Percentiles rank a stretch among this genome's conserved stretches.
Evolutionary conservation across 768 basidiomycete genomes (phyloP).

Genomic region (Steccherinum ochraceum): DNA sequence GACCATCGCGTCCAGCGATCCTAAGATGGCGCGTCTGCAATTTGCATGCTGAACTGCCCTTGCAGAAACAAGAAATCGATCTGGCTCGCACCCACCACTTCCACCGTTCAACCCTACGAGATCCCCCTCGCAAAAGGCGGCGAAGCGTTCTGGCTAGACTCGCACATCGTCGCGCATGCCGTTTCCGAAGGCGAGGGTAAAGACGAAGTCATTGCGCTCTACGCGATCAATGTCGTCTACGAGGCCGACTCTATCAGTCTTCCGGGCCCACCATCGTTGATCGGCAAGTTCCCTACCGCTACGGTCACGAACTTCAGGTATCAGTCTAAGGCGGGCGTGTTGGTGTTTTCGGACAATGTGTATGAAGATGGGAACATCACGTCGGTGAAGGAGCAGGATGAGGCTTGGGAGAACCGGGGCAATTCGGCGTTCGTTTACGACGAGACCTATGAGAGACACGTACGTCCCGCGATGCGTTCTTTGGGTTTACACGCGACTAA

Average conservation of each 20-base stretch:
- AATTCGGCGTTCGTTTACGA: slow-evolving; percentile 55
- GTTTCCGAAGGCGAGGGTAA: slow-evolving; percentile 46
- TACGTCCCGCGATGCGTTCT: not conserved
- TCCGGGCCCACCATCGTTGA: slow-evolving; percentile 35
- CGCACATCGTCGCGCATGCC: slow-evolving; percentile 64
- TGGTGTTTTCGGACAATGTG: slow-evolving; percentile 85
- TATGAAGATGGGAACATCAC: slow-evolving; percentile 70
- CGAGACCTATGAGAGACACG: slow-evolving; percentile 37
- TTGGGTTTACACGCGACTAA: not conserved
- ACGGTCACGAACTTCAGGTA: slow-evolving; percentile 69
- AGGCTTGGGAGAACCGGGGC: slow-evolving; percentile 67
- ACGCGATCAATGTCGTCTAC: slow-evolving; percentile 42
- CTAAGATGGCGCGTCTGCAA: not conserved
- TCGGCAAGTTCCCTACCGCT: slow-evolving; percentile 65
- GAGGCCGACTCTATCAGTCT: slow-evolving; percentile 23
- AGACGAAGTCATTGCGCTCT: slow-evolving; percentile 47
- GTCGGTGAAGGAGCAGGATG: slow-evolving; percentile 62
- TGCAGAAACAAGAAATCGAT: slow-evolving; percentile 66
- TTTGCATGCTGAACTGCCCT: not conserved
- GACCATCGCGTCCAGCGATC: not conserved
- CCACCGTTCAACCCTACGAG: slow-evolving; percentile 41
- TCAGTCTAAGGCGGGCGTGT: slow-evolving; percentile 42
- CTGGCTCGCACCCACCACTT: slow-evolving; percentile 53
- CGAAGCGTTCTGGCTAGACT: slow-evolving; percentile 74
- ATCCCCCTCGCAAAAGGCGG: slow-evolving; percentile 64